phyloP scores from a whole-genome alignment of 2,329 filamentous ascomycete species.

The Fusarium stilboides region DNA sequence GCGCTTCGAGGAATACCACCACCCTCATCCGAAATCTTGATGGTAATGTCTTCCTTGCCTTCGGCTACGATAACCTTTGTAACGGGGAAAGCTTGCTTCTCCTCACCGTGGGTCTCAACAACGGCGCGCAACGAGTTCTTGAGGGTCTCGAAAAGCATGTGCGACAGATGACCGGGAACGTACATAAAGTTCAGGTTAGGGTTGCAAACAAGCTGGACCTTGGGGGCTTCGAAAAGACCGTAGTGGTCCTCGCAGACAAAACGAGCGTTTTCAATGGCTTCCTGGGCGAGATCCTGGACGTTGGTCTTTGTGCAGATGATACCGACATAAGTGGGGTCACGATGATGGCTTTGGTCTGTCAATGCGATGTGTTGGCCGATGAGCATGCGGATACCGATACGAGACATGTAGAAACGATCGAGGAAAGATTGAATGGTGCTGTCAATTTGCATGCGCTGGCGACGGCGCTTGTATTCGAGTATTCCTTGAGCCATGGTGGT shows the following conservation, averaged over 20 bases:
- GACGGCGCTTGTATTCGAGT: slow-evolving; percentile 95
- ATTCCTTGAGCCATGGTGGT: slow-evolving; percentile 99
- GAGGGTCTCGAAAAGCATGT: slow-evolving; percentile 99
- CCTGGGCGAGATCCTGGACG: slow-evolving; percentile 92
- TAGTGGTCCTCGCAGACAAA: slow-evolving; percentile 99
- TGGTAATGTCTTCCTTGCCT: slow-evolving; percentile 98
- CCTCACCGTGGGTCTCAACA: slow-evolving; percentile 93
- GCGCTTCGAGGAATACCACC: slow-evolving; percentile 93
- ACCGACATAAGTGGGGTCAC: slow-evolving; percentile 94
- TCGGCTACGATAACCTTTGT: slow-evolving; percentile 98
- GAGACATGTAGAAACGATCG: slow-evolving; percentile 99
- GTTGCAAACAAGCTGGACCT: slow-evolving; percentile 96
- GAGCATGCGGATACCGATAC: slow-evolving; percentile 98
- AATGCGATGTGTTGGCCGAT: slow-evolving; percentile 98
- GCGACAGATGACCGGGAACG: slow-evolving; percentile 96
- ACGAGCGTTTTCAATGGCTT: slow-evolving; percentile 98
- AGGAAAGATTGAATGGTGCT: slow-evolving; percentile 97
- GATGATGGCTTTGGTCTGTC: slow-evolving; percentile 90
- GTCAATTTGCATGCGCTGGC: slow-evolving; percentile 98
- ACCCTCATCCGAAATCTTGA: slow-evolving; percentile 97
- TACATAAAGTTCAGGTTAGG: slow-evolving; percentile 99
- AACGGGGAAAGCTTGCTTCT: slow-evolving; percentile 95
- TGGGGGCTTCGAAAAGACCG: slow-evolving; percentile 95
- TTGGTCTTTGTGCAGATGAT: slow-evolving; percentile 99
- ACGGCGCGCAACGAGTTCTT: slow-evolving; percentile 98